Evolutionary conservation across 192 early-diverging fungal species (phyloP), one percentile per base, ranked within the genome.

Genomic region (Gamsiella multidivaricata): DNA sequence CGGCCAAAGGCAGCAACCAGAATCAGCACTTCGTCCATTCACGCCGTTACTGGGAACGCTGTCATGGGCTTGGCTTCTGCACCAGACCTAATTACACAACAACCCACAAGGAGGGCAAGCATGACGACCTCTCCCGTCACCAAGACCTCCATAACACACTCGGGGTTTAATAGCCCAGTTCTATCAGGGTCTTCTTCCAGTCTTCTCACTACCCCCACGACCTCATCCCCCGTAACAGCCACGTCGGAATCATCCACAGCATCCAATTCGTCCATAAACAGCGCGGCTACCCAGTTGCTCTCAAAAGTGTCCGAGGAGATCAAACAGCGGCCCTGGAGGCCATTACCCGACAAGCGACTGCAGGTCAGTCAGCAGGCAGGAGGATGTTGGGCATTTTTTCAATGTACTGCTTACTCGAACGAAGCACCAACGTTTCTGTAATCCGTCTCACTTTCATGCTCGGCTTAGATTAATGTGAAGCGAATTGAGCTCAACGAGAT

Each of bases 401-500:
- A 56, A 22, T 12, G 18, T 12, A 25, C 10, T 1, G 9, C 5
- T 50, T n/a, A 22, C 49, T n/a, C 23, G 0, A 18, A 22, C 9
- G 17, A 18, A 9, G 49, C 45, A 18, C 45, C 45, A 18, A 46
- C 45, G 6, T 46, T 12, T n/a, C 45, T 46, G 3, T 10, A 9
- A 12, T 8, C 10, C 17, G 22, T n/a, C 45, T 46, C 4, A 18
- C n/a, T n/a, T 46, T 46, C 17, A 5, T 18, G 12, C 12, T 9
- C 12, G 6, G 45, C 12, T 26, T 41, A 91, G 80, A 86, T 91
- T 60, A 88, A 86, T 70, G 64, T 90, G 14, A 84, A 87, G 68
- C 69, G 82, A 33, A 79, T 88, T 18, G 82, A 90, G 17, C 84
- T 88, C 20, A 90, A 88, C 68, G 79, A 68, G 15, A 75, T 87